Percentiles rank a stretch among this genome's conserved stretches.
Evolutionary conservation across 495 filamentous ascomycete species (phyloP).

Genomic region (Talaromyces ruber): DNA sequence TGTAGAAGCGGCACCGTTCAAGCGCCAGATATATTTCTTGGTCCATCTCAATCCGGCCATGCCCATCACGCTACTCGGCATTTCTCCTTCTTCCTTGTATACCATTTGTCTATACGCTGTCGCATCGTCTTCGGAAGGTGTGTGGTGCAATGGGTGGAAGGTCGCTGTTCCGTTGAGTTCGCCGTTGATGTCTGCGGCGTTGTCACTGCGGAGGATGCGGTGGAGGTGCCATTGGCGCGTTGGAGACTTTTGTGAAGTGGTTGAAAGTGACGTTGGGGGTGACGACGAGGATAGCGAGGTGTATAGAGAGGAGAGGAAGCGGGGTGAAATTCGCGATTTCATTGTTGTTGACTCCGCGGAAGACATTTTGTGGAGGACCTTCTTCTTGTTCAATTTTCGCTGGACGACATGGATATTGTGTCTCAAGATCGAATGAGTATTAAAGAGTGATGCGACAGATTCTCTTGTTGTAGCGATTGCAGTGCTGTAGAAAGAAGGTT

Average conservation of each 20-base stretch:
- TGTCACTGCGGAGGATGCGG: conserved; percentile 34
- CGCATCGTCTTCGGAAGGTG: neutral
- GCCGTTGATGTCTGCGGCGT: conserved; percentile 33
- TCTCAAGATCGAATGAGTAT: neutral
- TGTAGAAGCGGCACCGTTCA: conserved; percentile 10
- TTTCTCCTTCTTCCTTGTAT: conserved; percentile 38
- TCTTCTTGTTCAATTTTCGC: neutral
- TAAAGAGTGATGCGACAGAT: neutral
- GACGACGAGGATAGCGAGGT: conserved; percentile 15
- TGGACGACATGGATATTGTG: neutral
- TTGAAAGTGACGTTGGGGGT: neutral
- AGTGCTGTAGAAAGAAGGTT: neutral
- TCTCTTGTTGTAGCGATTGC: neutral
- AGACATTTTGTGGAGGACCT: conserved; percentile 6
- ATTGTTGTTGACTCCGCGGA: neutral
- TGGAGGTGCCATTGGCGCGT: conserved; percentile 26
- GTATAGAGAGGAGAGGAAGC: conserved; percentile 19
- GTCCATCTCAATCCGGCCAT: conserved; percentile 28
- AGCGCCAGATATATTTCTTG: conserved; percentile 41
- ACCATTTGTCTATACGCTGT: conserved; percentile 21
- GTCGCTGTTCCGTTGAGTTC: conserved; percentile 31
- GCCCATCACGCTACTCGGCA: conserved; percentile 14
- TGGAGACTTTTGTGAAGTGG: neutral
- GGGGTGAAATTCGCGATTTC: conserved; percentile 7
- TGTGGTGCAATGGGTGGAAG: conserved; percentile 21